These are phyloP conservation scores for Lunularia cruciata DNA, from an alignment of 225 moss, liverwort and hornwort genomes.

Conservation along the genomic window DNA sequence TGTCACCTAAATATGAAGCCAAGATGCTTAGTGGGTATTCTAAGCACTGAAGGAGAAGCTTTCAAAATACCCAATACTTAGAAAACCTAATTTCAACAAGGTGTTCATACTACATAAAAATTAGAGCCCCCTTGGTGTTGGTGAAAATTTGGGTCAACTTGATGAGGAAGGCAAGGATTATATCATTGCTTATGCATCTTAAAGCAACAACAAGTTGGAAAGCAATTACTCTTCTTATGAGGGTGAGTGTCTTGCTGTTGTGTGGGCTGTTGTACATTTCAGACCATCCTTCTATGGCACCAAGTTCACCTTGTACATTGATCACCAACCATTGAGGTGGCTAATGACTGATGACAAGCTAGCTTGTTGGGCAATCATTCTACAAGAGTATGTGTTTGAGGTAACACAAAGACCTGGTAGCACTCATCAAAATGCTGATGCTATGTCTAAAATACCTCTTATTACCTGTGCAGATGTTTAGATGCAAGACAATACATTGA, in stretches of 20 bases:
- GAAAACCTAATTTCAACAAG: not conserved
- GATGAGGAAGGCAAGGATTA: not conserved
- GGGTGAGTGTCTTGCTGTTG: no score
- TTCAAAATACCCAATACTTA: no score
- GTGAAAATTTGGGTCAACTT: not conserved
- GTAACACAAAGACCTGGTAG: constrained; percentile 3
- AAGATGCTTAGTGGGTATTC: not conserved
- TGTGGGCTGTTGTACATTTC: no score
- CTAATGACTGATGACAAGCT: constrained; percentile 12
- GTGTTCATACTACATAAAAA: not conserved
- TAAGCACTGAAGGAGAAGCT: no score
- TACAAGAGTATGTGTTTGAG: constrained; percentile 15
- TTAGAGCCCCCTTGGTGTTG: constrained; percentile 2
- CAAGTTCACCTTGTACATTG: no score
- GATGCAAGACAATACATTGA: not conserved
- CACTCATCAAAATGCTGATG: no score
- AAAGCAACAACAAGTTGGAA: constrained; percentile 12
- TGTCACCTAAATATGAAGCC: not conserved
- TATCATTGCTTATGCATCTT: constrained; percentile 12
- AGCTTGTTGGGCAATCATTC: not conserved
- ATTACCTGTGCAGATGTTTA: not conserved
- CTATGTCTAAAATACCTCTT: constrained; percentile 3
- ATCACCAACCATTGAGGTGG: no score
- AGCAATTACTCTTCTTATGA: no score
- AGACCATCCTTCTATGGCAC: constrained; percentile 4